These are phyloP conservation scores for Acmispon strigosus DNA, from an alignment of 306 rosid genomes.

Conservation along the genomic window DNA sequence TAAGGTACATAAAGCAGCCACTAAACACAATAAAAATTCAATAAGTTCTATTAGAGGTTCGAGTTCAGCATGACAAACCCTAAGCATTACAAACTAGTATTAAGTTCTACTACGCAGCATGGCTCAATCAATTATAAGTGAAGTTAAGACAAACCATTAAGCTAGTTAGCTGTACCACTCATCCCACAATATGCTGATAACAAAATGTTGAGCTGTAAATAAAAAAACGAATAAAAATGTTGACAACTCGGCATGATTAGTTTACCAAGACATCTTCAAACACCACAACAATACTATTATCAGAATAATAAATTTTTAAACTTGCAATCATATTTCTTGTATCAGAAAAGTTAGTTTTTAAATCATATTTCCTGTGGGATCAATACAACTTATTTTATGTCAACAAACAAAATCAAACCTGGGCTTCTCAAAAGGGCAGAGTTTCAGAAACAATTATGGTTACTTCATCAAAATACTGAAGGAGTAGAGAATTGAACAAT, in stretches of 20 bases:
- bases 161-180: background rate
- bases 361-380: background rate
- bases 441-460: background rate
- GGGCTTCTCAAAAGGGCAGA: background rate
- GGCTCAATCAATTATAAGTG: too few relatives aligned
- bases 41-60: too few relatives aligned
- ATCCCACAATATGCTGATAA: background rate
- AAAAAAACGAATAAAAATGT: background rate
- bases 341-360: background rate
- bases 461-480: background rate
- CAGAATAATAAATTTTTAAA: background rate
- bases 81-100: too few relatives aligned
- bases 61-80: too few relatives aligned
- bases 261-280: conserved; percentile 2
- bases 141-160: too few relatives aligned
- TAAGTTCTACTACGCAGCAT: too few relatives aligned
- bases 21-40: too few relatives aligned
- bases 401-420: background rate
- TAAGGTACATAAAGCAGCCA: too few relatives aligned
- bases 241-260: conserved; percentile 2
- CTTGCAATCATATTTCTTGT: background rate
- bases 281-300: conserved; percentile 1
- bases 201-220: background rate
- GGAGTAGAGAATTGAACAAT: background rate
- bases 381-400: background rate